These are phyloP conservation scores for Diplocarpon mali DNA, from an alignment of 2,329 filamentous ascomycete species.

Conservation along the genomic window DNA sequence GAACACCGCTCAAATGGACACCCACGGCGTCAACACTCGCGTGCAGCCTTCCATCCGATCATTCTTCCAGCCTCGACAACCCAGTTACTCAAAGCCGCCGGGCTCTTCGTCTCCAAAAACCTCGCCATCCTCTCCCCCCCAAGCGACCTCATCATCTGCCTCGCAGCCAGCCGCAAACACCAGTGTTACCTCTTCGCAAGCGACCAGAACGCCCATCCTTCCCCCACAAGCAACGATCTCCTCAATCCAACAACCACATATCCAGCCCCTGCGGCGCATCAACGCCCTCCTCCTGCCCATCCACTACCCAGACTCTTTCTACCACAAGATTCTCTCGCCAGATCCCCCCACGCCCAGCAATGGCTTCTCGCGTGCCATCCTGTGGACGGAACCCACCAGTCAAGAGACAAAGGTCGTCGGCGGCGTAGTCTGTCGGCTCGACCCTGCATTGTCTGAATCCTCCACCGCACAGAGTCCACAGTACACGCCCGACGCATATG, in stretches of 20 bases:
- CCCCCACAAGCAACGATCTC: conserved; percentile 40
- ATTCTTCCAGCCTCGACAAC: conserved; percentile 44
- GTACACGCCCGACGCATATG: conserved; percentile 27
- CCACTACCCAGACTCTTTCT: conserved; percentile 53
- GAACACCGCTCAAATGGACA: conserved; percentile 9
- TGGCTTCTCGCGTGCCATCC: conserved; percentile 46
- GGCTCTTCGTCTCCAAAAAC: conserved; percentile 10
- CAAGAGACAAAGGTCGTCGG: conserved; percentile 42
- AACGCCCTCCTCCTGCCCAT: conserved; percentile 54
- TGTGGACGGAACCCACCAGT: conserved; percentile 38
- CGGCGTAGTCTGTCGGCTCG: conserved; percentile 49
- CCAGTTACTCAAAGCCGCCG: conserved; percentile 34
- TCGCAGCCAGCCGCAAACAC: conserved; percentile 14
- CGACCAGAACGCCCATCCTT: conserved; percentile 21
- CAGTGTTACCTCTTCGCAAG: conserved; percentile 1
- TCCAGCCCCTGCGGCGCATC: conserved; percentile 50
- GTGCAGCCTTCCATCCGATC: conserved; percentile 48
- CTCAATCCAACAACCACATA: conserved; percentile 38
- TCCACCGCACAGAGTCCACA: conserved; percentile 12
- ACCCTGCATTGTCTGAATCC: conserved; percentile 30
- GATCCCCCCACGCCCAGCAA: conserved; percentile 30
- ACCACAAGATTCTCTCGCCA: conserved; percentile 41
- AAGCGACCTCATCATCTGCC: neutral
- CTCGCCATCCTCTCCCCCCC: neutral
- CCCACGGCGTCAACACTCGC: conserved; percentile 6